phyloP scores from a whole-genome alignment of 2,329 filamentous ascomycete species.

The Colletotrichum truncatum region DNA sequence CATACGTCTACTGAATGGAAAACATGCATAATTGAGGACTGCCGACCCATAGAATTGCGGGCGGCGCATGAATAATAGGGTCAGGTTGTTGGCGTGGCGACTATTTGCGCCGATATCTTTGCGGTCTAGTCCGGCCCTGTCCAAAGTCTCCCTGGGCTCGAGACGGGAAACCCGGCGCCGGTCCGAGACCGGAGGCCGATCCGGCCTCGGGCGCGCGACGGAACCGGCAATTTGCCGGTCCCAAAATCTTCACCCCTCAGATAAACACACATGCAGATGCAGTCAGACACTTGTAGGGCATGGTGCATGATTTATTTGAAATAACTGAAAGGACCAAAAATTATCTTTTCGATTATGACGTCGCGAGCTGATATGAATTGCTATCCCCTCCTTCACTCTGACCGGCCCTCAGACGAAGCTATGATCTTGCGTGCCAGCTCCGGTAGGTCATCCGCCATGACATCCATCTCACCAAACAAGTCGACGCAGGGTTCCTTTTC shows the following conservation, averaged over 20 bases:
- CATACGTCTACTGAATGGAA: too few species aligned
- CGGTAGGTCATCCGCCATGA: constrained; percentile 54
- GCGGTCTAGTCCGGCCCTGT: neutral
- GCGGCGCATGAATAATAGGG: neutral
- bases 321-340: too few species aligned
- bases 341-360: too few species aligned
- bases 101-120: neutral
- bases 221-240: constrained; percentile 26
- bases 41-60: too few species aligned
- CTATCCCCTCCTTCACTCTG: neutral
- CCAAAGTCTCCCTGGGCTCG: neutral
- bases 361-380: neutral
- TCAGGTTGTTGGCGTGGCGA: neutral
- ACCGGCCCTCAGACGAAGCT: constrained; percentile 31
- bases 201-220: neutral
- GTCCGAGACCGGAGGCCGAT: constrained; percentile 24
- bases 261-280: neutral
- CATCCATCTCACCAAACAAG: constrained; percentile 62
- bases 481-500: constrained; percentile 60
- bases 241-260: neutral
- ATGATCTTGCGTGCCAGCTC: constrained; percentile 57
- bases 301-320: too few species aligned
- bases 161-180: neutral
- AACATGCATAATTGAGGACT: too few species aligned
- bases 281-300: neutral